Conservation (phyloP, 2,329 filamentous ascomycete species). For the Aphanocladium album region DNA sequence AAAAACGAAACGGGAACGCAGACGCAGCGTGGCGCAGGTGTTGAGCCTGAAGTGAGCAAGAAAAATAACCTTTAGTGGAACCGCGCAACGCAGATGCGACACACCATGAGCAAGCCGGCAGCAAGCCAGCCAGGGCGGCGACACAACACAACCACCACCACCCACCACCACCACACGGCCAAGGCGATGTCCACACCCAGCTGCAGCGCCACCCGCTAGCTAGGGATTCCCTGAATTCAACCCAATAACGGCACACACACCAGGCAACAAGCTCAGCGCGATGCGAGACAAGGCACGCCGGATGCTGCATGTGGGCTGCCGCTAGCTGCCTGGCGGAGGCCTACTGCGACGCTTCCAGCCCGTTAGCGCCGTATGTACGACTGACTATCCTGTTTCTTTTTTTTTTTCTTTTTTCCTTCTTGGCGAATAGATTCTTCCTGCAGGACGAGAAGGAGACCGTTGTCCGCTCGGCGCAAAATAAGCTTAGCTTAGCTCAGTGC, state of each 20-base stretch:
- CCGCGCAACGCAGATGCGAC: constrained; percentile 5
- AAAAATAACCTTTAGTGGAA: constrained; percentile 14
- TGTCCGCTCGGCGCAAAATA: not conserved
- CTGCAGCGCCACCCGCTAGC: not conserved
- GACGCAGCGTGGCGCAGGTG: not conserved
- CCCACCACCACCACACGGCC: not conserved
- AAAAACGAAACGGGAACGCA: not conserved
- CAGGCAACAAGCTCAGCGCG: not conserved
- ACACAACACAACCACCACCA: not conserved
- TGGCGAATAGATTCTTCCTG: not conserved
- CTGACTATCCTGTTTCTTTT: not conserved
- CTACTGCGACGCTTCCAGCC: not conserved
- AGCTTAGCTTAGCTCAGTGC: not conserved
- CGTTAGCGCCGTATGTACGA: not conserved
- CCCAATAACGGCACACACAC: not conserved
- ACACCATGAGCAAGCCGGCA: not conserved
- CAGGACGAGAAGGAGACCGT: not conserved
- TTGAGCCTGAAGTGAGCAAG: constrained; percentile 1
- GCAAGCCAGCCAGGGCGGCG: not conserved
- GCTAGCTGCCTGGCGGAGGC: not conserved
- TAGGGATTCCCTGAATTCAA: not conserved
- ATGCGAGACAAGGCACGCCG: not conserved
- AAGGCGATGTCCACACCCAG: not conserved
- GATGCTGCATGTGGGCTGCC: not conserved
- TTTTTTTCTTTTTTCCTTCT: not conserved